A percentile compares a stretch with the other conserved stretches of the same genome.
Evolutionary conservation across 1,284 basidiomycete species (phyloP).

Genomic region (Ceratobasidium sp.): DNA sequence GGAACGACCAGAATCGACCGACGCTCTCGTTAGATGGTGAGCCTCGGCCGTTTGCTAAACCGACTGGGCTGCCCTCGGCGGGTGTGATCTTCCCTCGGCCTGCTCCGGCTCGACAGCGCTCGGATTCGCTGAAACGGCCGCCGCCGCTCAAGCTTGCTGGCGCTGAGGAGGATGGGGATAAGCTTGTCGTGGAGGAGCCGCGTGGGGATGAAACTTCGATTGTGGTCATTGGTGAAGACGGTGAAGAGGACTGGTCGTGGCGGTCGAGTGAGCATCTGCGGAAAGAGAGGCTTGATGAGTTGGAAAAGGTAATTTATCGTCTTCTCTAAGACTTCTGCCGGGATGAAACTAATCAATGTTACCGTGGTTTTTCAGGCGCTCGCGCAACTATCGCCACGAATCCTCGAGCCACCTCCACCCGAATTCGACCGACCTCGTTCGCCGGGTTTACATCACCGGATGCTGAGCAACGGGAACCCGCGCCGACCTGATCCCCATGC

Average conservation of each 20-base stretch:
- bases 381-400: slow-evolving; percentile 45
- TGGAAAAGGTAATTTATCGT: slow-evolving; percentile 45
- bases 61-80: neutral
- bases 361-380: slow-evolving; percentile 40
- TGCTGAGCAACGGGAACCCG: slow-evolving; percentile 14
- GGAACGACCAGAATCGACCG: slow-evolving; percentile 33
- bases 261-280: slow-evolving; percentile 35
- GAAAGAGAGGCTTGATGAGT: slow-evolving; percentile 48
- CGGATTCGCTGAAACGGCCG: slow-evolving; percentile 32
- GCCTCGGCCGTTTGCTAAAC: slow-evolving; percentile 6
- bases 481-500: slow-evolving; percentile 33
- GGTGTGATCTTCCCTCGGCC: slow-evolving; percentile 26
- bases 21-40: neutral
- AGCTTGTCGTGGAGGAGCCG: neutral
- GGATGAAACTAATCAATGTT: too few relatives aligned
- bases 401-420: slow-evolving; percentile 26
- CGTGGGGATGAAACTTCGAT: slow-evolving; percentile 18
- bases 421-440: slow-evolving; percentile 36
- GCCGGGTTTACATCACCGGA: slow-evolving; percentile 28
- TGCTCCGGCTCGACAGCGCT: slow-evolving; percentile 24
- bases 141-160: slow-evolving; percentile 27
- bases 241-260: slow-evolving; percentile 32
- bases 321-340: too few relatives aligned
- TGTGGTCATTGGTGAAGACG: slow-evolving; percentile 27
- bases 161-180: neutral